A percentile compares a stretch with the other conserved stretches of the same genome.
Conservation (phyloP, 2,329 filamentous ascomycete species). For the Paraphaeosphaeria minitans region DNA sequence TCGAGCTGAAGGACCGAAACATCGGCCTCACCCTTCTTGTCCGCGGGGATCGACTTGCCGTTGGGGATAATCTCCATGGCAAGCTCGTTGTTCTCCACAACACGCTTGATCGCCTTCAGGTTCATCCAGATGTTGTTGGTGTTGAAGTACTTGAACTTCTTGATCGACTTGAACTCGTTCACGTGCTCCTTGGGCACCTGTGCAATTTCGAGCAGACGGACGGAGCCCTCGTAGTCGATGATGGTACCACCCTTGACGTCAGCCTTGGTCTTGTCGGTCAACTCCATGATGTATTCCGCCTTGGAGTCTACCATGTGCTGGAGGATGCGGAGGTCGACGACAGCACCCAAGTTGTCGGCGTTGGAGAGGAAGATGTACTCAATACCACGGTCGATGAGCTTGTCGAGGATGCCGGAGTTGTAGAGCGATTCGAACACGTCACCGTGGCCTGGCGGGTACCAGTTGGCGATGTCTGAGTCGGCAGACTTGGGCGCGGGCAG, state of each 20-base stretch:
- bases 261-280: constrained; percentile 99
- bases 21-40: constrained; percentile 99
- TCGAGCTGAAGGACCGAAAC: constrained; percentile 97
- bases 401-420: constrained; percentile 97
- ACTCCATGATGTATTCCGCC: constrained; percentile 99
- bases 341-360: constrained; percentile 96
- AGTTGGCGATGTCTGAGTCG: constrained; percentile 88
- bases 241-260: constrained; percentile 99
- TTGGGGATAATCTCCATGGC: constrained; percentile 99
- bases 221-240: constrained; percentile 97
- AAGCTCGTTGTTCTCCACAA: constrained; percentile 97
- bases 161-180: constrained; percentile 99
- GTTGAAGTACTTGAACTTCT: constrained; percentile 99
- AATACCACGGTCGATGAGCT: constrained; percentile 92
- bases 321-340: constrained; percentile 95
- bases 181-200: constrained; percentile 99
- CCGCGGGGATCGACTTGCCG: constrained; percentile 95
- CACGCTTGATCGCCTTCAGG: constrained; percentile 94
- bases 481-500: constrained; percentile 91
- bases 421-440: constrained; percentile 99
- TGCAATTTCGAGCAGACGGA: constrained; percentile 95
- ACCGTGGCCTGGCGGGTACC: constrained; percentile 99
- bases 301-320: constrained; percentile 99
- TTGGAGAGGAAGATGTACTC: constrained; percentile 99
- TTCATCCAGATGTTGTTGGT: constrained; percentile 99